Evolutionary conservation across 1,284 basidiomycete genomes (phyloP).

Genomic region (Fomes fomentarius): DNA sequence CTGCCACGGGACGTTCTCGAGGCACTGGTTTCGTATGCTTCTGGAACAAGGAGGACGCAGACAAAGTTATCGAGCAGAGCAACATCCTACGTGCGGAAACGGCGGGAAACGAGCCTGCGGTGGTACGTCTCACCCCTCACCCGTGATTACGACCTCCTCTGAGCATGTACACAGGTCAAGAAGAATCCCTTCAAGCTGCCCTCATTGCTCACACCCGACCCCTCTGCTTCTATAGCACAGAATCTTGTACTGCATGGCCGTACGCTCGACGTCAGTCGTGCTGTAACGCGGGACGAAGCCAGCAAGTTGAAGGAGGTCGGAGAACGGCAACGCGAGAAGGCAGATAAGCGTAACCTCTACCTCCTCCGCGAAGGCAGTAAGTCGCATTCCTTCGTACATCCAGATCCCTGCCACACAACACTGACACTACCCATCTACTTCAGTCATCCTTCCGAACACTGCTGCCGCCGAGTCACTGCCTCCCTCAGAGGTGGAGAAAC

Average conservation of each 20-base stretch:
- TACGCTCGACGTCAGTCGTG: conserved; percentile 88
- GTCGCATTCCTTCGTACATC: conserved; percentile 27
- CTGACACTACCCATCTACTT: not conserved
- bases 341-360: conserved; percentile 96
- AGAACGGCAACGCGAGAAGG: conserved; percentile 84
- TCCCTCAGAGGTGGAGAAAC: conserved; percentile 79
- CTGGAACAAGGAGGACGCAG: conserved; percentile 93
- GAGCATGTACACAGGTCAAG: conserved; percentile 43
- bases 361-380: conserved; percentile 93
- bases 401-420: too few species aligned
- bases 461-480: conserved; percentile 75
- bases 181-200: conserved; percentile 87
- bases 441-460: conserved; percentile 88
- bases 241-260: conserved; percentile 91
- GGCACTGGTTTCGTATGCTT: conserved; percentile 98
- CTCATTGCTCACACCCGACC: conserved; percentile 94
- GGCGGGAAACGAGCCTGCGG: conserved; percentile 40
- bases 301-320: conserved; percentile 85
- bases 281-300: conserved; percentile 91
- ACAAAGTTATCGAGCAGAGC: conserved; percentile 84
- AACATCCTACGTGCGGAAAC: conserved; percentile 73
- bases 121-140: conserved; percentile 31
- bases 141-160: not conserved
- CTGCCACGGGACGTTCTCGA: conserved; percentile 80
- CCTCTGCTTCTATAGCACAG: conserved; percentile 84